Evolutionary conservation across 805 yeast genomes (phyloP).

Genomic region (Cyberlindnera meyerae): DNA sequence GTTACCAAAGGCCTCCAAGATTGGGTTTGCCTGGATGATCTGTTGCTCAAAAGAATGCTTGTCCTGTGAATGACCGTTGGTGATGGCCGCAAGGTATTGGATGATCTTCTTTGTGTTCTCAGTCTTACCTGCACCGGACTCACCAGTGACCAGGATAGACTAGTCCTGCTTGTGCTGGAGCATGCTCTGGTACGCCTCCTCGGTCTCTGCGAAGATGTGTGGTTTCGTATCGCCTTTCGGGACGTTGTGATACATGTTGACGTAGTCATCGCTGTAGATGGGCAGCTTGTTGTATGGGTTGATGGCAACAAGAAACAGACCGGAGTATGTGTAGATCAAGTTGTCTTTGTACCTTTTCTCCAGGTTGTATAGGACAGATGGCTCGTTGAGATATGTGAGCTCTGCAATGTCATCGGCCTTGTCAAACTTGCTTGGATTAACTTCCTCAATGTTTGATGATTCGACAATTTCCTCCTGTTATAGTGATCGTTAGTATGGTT

Average conservation of each 20-base stretch:
- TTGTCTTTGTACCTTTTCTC: slow-evolving; percentile 73
- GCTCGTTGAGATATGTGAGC: slow-evolving; percentile 88
- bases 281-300: slow-evolving; percentile 81
- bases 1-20: slow-evolving; percentile 93
- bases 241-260: slow-evolving; percentile 50
- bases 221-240: slow-evolving; percentile 55
- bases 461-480: slow-evolving; percentile 35
- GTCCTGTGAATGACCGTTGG: slow-evolving; percentile 32
- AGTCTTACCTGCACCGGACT: slow-evolving; percentile 98
- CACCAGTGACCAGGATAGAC: slow-evolving; percentile 95
- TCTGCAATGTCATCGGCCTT: slow-evolving; percentile 94
- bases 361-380: slow-evolving; percentile 86
- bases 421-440: slow-evolving; percentile 88
- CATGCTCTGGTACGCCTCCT: slow-evolving; percentile 76
- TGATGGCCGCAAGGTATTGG: slow-evolving; percentile 81
- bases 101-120: slow-evolving; percentile 94
- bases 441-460: slow-evolving; percentile 48
- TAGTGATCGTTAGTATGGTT: slow-evolving; percentile 5
- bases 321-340: slow-evolving; percentile 88
- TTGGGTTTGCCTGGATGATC: slow-evolving; percentile 91
- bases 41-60: slow-evolving; percentile 63
- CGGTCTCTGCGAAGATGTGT: slow-evolving; percentile 88
- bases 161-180: slow-evolving; percentile 70
- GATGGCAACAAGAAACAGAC: slow-evolving; percentile 89
- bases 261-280: slow-evolving; percentile 58